Percentiles rank a stretch among this genome's conserved stretches.
phyloP scores from a whole-genome alignment of 169 alveolate species.

The Babesia sp. region DNA sequence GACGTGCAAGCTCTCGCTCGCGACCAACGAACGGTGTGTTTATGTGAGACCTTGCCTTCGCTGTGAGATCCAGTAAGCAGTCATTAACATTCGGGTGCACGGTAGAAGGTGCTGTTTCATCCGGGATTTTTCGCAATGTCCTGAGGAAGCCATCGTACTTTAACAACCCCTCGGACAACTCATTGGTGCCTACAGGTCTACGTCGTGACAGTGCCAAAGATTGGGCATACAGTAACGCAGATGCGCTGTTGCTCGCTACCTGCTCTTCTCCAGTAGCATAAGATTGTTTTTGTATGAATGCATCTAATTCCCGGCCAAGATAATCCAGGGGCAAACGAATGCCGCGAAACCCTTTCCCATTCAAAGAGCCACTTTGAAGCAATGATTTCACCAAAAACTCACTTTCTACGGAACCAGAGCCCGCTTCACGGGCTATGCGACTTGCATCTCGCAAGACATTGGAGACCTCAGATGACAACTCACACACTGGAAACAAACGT shows the following conservation, averaged over 20 bases:
- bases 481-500: constrained; percentile 11
- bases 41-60: constrained; percentile 73
- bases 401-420: constrained; percentile 26
- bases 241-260: constrained; percentile 87
- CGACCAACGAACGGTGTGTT: constrained; percentile 57
- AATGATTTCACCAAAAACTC: constrained; percentile 25
- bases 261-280: constrained; percentile 76
- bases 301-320: constrained; percentile 6
- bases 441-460: constrained; percentile 12
- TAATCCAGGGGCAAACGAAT: background rate
- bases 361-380: background rate
- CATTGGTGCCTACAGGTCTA: constrained; percentile 85
- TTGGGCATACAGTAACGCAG: constrained; percentile 88
- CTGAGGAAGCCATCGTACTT: constrained; percentile 87
- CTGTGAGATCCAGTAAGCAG: constrained; percentile 61
- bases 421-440: constrained; percentile 1
- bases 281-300: background rate
- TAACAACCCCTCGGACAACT: constrained; percentile 89
- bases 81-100: constrained; percentile 71
- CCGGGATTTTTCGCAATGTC: constrained; percentile 92
- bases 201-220: constrained; percentile 91
- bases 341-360: background rate
- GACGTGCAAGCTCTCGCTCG: constrained; percentile 73
- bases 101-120: constrained; percentile 85
- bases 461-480: constrained; percentile 20